A percentile compares a stretch with the other conserved stretches of the same genome.
These are phyloP conservation scores for Globisporangium cystogenes DNA, from an alignment of 352 stramenopile genomes.

Conservation along the genomic window DNA sequence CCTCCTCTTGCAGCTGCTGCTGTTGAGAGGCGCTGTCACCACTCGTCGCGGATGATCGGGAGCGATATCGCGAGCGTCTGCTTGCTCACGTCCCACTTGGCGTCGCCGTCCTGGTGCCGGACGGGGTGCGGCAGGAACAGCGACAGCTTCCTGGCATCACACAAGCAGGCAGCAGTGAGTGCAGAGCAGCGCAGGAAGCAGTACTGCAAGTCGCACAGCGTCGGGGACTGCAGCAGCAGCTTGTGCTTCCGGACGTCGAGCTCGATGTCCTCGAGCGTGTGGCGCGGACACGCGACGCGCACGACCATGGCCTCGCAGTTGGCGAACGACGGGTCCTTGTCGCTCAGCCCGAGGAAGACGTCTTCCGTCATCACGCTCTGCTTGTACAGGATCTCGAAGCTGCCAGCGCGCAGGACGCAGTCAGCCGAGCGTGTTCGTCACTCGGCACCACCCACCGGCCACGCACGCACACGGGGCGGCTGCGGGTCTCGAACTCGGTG, in stretches of 20 bases:
- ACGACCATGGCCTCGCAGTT: slow-evolving; percentile 81
- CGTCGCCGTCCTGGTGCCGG: slow-evolving; percentile 55
- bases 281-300: slow-evolving; percentile 56
- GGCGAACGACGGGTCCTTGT: slow-evolving; percentile 79
- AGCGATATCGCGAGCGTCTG: slow-evolving; percentile 54
- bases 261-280: slow-evolving; percentile 68
- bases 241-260: slow-evolving; percentile 79
- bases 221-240: slow-evolving; percentile 56
- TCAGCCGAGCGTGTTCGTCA: too few species aligned
- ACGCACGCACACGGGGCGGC: slow-evolving; percentile 41
- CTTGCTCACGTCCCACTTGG: slow-evolving; percentile 58
- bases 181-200: too few species aligned
- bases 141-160: slow-evolving; percentile 45
- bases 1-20: too few species aligned
- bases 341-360: slow-evolving; percentile 74
- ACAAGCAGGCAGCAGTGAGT: not conserved
- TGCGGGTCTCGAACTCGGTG: slow-evolving; percentile 44
- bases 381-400: slow-evolving; percentile 85
- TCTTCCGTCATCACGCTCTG: slow-evolving; percentile 85
- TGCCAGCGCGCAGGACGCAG: not conserved
- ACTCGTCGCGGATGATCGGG: slow-evolving; percentile 73
- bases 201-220: too few species aligned
- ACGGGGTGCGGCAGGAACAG: slow-evolving; percentile 74
- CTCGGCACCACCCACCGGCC: too few species aligned
- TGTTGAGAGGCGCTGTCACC: slow-evolving; percentile 21